Evolutionary conservation across 192 early-diverging fungal genomes (phyloP).

Genomic region (Entomortierella parvispora): DNA sequence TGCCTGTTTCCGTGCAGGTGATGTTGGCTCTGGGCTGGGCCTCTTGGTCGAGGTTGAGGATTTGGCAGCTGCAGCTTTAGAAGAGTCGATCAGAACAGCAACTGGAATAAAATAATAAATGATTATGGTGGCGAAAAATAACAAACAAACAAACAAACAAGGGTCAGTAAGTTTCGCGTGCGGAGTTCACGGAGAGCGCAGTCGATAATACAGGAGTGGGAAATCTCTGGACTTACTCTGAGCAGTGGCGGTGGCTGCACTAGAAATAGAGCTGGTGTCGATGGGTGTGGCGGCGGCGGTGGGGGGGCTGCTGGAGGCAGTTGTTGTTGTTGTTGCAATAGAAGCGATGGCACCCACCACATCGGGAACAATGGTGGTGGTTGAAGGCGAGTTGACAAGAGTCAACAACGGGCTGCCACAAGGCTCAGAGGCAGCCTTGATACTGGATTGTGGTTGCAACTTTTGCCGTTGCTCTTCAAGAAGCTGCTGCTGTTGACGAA

Average conservation of each 20-base stretch:
- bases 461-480: neutral
- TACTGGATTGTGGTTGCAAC: neutral
- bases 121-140: neutral
- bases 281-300: constrained; percentile 4
- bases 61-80: constrained; percentile 8
- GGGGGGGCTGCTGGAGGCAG: neutral
- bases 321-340: neutral
- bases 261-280: neutral
- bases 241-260: constrained; percentile 3
- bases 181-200: neutral
- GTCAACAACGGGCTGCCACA: no score
- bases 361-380: neutral
- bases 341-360: neutral
- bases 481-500: constrained; percentile 6
- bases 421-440: neutral
- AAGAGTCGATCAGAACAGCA: constrained; percentile 24
- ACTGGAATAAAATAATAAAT: neutral
- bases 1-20: constrained; percentile 23
- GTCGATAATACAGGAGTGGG: neutral
- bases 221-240: constrained; percentile 2
- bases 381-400: neutral
- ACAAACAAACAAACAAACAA: no score
- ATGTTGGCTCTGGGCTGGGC: constrained; percentile 35
- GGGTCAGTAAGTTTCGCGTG: neutral
- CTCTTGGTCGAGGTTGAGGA: constrained; percentile 18